Evolutionary conservation across 306 rosid species (phyloP), one percentile per base, ranked within the genome.

Genomic region (Rubus parviflorus): DNA sequence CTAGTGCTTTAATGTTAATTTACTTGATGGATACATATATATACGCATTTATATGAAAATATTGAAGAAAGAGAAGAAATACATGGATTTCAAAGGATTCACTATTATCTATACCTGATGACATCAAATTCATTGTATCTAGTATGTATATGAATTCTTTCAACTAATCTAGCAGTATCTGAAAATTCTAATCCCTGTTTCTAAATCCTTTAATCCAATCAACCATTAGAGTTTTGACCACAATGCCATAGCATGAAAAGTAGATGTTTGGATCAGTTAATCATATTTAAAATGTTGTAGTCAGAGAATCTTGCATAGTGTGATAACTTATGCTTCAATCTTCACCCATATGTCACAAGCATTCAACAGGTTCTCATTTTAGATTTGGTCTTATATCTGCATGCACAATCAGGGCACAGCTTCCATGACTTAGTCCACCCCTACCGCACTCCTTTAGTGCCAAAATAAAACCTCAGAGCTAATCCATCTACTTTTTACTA

Each of bases 261-360:
- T 58, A 51, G 45, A 38, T 17, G 47, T 71, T 30, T 8, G 42
- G 48, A 30, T 35, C 74, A 48, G 74, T 70, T 30, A 49, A 37
- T 37, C 10, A 23, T 70, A 47, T 16, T 47, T 69, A 10, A 48
- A 22, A 47, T 47, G 40, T 40, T 68, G 53, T 17, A 35, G 22
- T 49, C 17, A 16, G 9, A 70, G 40, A 56, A 70, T 30, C 20
- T 30, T 70, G 47, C 9, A 70, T 10, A 3, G 43, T 19, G 47
- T 70, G 37, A 19, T 14, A 47, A 25, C 3, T 14, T 9, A 48
- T 0, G 48, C 14, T 25, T 8, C 14, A 19, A 8, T 19, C 62
- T 71, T 62, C 64, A 22, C 9, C 43, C 19, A 61, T 61, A 25
- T 61, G 61, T 19, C 70, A 75, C 56, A 52, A 68, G 68, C 9